Conservation (phyloP, 163 green algal genomes). For the Scenedesmus sp. region DNA sequence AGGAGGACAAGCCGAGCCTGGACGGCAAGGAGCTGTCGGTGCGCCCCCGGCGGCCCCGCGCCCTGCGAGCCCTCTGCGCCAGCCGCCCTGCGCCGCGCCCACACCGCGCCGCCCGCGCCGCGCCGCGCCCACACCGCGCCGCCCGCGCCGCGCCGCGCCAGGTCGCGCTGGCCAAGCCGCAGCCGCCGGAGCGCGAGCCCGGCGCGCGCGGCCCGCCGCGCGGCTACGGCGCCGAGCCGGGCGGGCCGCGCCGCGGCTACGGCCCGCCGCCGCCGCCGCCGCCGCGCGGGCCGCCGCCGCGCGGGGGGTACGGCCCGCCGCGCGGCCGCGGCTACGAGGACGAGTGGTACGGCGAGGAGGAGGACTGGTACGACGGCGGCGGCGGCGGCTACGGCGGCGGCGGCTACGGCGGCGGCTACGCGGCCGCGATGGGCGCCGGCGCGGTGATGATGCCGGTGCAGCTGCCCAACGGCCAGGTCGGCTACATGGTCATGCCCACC, state of each 20-base stretch:
- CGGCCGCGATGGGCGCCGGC: conserved; percentile 26
- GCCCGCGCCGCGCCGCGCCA: conserved; percentile 20
- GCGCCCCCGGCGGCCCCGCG: conserved; percentile 4
- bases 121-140: too few relatives aligned
- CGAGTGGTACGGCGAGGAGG: conserved; percentile 29
- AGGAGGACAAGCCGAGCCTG: conserved; percentile 59
- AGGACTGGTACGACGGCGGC: conserved; percentile 43
- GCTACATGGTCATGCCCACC: conserved; percentile 31
- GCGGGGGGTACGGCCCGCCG: neutral
- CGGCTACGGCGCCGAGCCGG: conserved; percentile 30
- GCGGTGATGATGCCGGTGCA: conserved; percentile 76
- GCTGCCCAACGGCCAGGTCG: conserved; percentile 75
- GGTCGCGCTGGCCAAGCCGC: conserved; percentile 67
- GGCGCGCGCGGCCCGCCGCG: conserved; percentile 30
- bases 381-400: conserved; percentile 38
- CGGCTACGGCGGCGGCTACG: conserved; percentile 27
- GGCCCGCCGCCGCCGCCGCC: too few relatives aligned
- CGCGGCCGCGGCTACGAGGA: conserved; percentile 28
- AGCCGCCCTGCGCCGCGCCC: too few relatives aligned
- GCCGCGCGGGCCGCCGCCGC: too few relatives aligned
- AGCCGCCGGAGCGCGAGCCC: too few relatives aligned
- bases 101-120: too few relatives aligned
- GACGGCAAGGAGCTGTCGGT: conserved; percentile 64
- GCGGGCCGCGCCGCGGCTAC: too few relatives aligned
- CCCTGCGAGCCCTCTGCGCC: too few relatives aligned